Percentiles rank a stretch among this genome's conserved stretches.
Conservation (phyloP, 2,329 filamentous ascomycete species). For the Rhytidhysteron rufulum region DNA sequence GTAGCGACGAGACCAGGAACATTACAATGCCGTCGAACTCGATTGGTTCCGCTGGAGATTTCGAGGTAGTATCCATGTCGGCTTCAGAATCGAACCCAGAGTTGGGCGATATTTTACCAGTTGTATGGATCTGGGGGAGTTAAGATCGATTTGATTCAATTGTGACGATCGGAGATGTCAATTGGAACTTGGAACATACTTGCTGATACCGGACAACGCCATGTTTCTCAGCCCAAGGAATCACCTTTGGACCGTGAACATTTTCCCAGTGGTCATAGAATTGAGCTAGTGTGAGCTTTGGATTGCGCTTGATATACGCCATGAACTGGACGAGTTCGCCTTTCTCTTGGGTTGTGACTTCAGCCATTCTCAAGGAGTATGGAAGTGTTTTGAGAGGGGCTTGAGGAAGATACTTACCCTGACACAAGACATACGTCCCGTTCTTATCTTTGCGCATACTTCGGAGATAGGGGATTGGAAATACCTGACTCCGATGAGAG, state of each 20-base stretch:
- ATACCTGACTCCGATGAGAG: too few relatives aligned
- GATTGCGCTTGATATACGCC: conserved; percentile 23
- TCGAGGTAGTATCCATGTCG: conserved; percentile 12
- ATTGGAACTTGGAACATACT: conserved; percentile 11
- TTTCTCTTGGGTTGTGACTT: too few relatives aligned
- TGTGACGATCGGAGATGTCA: too few relatives aligned
- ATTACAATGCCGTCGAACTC: conserved; percentile 30
- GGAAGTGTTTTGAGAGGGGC: too few relatives aligned
- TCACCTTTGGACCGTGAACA: conserved; percentile 29
- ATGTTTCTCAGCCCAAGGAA: conserved; percentile 32
- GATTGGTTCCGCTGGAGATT: conserved; percentile 10
- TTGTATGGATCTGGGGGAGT: conserved; percentile 13
- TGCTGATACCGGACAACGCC: conserved; percentile 32
- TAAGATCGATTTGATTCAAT: too few relatives aligned
- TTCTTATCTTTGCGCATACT: too few relatives aligned
- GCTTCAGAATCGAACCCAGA: conserved; percentile 11
- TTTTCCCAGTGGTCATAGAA: conserved; percentile 36
- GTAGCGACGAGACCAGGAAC: conserved; percentile 24
- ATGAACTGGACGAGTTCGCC: conserved; percentile 17
- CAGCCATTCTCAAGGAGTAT: too few relatives aligned
- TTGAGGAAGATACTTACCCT: too few relatives aligned
- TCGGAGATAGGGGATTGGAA: too few relatives aligned
- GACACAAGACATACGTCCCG: too few relatives aligned
- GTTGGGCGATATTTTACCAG: conserved; percentile 13
- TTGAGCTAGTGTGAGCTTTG: conserved; percentile 22